These are phyloP conservation scores for Fomitopsis betulina DNA, from an alignment of 1,284 basidiomycete genomes.

Conservation along the genomic window DNA sequence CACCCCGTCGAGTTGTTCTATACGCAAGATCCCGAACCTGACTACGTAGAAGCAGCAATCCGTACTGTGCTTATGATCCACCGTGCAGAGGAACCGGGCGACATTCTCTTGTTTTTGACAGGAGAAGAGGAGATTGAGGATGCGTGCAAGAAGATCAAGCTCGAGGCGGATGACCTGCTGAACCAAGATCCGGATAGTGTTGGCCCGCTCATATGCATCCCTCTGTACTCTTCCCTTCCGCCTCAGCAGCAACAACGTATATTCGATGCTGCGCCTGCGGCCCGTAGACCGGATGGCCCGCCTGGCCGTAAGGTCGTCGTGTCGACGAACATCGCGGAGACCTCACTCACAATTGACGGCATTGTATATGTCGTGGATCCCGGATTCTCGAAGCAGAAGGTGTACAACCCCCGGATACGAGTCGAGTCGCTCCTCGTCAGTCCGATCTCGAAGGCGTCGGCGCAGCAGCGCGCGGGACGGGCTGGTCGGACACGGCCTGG, in stretches of 20 bases:
- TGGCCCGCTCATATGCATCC: conserved; percentile 86
- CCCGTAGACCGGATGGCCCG: conserved; percentile 62
- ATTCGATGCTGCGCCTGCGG: conserved; percentile 81
- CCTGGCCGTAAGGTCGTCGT: conserved; percentile 93
- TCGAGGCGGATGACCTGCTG: conserved; percentile 80
- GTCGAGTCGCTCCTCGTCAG: conserved; percentile 93
- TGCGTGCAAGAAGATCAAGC: conserved; percentile 89
- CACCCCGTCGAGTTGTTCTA: conserved; percentile 97
- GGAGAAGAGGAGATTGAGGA: conserved; percentile 99
- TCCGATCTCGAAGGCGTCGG: conserved; percentile 95
- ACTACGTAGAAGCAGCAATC: conserved; percentile 97
- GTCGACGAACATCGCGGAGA: conserved; percentile 98
- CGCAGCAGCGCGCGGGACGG: conserved; percentile 93
- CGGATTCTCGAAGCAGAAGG: conserved; percentile 96
- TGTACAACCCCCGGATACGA: conserved; percentile 95
- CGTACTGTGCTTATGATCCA: conserved; percentile 98
- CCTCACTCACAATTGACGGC: conserved; percentile 96
- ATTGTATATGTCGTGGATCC: conserved; percentile 99
- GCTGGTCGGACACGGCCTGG: conserved; percentile 97
- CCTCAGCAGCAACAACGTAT: conserved; percentile 94
- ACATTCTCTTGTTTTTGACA: conserved; percentile 93
- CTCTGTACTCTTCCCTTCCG: conserved; percentile 91
- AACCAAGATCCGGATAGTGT: conserved; percentile 72
- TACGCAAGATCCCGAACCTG: conserved; percentile 92
- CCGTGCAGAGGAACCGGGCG: conserved; percentile 90